phyloP scores from a whole-genome alignment of 495 filamentous ascomycete species.

The Xylaria bambusicola region DNA sequence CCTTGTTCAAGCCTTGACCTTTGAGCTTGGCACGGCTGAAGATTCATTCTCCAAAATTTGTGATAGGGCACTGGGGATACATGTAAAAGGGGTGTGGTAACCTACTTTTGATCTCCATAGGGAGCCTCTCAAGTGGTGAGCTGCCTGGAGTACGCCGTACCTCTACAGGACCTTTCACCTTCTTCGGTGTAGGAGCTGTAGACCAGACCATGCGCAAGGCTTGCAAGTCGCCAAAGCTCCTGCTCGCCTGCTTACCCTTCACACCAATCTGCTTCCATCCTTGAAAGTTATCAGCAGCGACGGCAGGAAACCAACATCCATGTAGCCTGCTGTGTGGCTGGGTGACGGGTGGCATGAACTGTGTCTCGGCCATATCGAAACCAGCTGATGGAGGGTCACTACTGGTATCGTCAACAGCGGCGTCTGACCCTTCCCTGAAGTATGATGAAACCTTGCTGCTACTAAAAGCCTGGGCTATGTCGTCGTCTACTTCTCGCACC shows the following conservation, averaged over 20 bases:
- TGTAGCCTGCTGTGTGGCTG: slow-evolving; percentile 50
- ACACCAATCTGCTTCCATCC: slow-evolving; percentile 74
- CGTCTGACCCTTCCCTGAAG: slow-evolving; percentile 39
- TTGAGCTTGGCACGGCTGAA: not conserved
- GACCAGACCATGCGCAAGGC: slow-evolving; percentile 58
- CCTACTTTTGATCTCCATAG: slow-evolving; percentile 74
- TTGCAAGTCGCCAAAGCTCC: slow-evolving; percentile 71
- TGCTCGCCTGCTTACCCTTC: slow-evolving; percentile 65
- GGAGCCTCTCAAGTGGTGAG: slow-evolving; percentile 64
- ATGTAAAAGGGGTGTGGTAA: slow-evolving; percentile 7
- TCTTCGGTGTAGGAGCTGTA: slow-evolving; percentile 39
- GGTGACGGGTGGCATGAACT: slow-evolving; percentile 50
- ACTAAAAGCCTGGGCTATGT: slow-evolving; percentile 71
- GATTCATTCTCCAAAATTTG: slow-evolving; percentile 1
- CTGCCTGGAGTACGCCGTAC: slow-evolving; percentile 38
- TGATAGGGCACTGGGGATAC: not conserved
- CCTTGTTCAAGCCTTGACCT: not conserved
- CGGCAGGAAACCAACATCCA: slow-evolving; percentile 65
- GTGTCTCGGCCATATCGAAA: slow-evolving; percentile 47
- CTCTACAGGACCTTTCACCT: slow-evolving; percentile 21
- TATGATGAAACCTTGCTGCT: slow-evolving; percentile 65
- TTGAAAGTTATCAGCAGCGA: slow-evolving; percentile 63
- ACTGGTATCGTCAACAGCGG: slow-evolving; percentile 41
- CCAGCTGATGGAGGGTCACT: slow-evolving; percentile 15
- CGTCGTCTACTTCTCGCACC: slow-evolving; percentile 52